Base-by-base conservation (phyloP, 2,329 filamentous ascomycete genomes). In the Xylaria sp. region DNA sequence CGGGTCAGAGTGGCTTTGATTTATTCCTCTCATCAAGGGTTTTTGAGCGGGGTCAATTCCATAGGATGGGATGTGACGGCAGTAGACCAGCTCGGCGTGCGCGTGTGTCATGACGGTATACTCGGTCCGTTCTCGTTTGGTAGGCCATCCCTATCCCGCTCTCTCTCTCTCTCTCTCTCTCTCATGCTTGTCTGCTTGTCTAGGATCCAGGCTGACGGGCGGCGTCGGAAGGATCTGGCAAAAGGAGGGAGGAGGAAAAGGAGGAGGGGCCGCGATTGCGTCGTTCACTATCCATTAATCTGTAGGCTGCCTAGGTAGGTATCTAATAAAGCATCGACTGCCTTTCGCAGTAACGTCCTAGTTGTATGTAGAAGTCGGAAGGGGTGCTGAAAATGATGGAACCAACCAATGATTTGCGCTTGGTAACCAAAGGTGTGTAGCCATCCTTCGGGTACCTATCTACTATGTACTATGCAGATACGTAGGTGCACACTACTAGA, bases 361-460 rank as follows among this genome's bases (percentile, higher is more conserved):
- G n/a, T n/a, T n/a, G n/a, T n/a, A n/a, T n/a, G n/a, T n/a, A n/a
- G n/a, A n/a, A n/a, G n/a, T n/a, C n/a, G n/a, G n/a, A 34, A 7
- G 29, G 29, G 11, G 34, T 52, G 52, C 53, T 58, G 55, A 55
- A 56, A 59, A 54, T 52, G 55, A 6, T 26, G 29, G 29, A 61
- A 48, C 50, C 55, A 46, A 54, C 58, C 52, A 61, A 59, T 58
- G 58, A 61, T 61, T 45, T 52, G 50, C 52, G 56, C 22, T 54
- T 59, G 48, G 52, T 55, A 61, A 59, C 59, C 58, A 56, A 59
- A 56, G 50, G 56, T 29, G 52, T 58, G 56, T 55, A 60, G 41
- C 47, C 46, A 55, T 56, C 50, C 54, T 37, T 55, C 54, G 52
- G 52, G 56, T 49, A 43, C n/a, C n/a, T n/a, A n/a, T n/a, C n/a